Conservation (phyloP, 2,329 filamentous ascomycete species). For the Venturia nashicola region DNA sequence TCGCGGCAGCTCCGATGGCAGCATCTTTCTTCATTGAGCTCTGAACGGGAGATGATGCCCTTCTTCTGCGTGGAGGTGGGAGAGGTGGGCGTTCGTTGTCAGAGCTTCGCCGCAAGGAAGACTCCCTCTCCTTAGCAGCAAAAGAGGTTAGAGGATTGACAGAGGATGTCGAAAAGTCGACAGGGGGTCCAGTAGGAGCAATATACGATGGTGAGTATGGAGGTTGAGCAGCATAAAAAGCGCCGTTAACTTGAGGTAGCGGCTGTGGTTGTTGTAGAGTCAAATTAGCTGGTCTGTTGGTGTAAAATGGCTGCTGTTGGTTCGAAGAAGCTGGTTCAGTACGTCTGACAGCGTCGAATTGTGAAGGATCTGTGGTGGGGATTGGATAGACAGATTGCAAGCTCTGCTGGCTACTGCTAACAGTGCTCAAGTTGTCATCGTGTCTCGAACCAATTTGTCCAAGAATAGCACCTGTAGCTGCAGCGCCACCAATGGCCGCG, state of each 20-base stretch:
- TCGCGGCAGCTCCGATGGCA: constrained; percentile 30
- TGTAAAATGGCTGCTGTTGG: constrained; percentile 21
- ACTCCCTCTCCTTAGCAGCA: neutral
- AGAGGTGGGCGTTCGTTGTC: constrained; percentile 2
- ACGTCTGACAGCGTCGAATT: constrained; percentile 44
- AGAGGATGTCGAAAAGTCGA: constrained; percentile 12
- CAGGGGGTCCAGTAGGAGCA: constrained; percentile 27
- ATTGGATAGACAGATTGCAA: constrained; percentile 56
- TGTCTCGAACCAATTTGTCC: constrained; percentile 29
- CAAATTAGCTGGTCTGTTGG: constrained; percentile 44
- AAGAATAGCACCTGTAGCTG: constrained; percentile 32
- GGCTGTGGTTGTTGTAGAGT: constrained; percentile 81
- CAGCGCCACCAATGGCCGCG: constrained; percentile 29
- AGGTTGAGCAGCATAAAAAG: constrained; percentile 45
- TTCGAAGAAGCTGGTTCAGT: constrained; percentile 34
- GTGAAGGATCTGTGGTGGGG: constrained; percentile 51
- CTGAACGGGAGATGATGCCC: constrained; percentile 35
- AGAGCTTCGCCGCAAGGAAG: neutral
- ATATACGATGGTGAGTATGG: constrained; percentile 28
- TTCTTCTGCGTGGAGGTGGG: constrained; percentile 19
- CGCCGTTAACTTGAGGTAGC: constrained; percentile 45
- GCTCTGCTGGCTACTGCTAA: constrained; percentile 31
- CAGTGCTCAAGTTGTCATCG: constrained; percentile 27
- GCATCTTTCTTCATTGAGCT: constrained; percentile 27
- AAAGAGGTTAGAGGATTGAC: neutral